phyloP scores from a whole-genome alignment of 2,329 filamentous ascomycete genomes.

The Rutstroemia sp. region DNA sequence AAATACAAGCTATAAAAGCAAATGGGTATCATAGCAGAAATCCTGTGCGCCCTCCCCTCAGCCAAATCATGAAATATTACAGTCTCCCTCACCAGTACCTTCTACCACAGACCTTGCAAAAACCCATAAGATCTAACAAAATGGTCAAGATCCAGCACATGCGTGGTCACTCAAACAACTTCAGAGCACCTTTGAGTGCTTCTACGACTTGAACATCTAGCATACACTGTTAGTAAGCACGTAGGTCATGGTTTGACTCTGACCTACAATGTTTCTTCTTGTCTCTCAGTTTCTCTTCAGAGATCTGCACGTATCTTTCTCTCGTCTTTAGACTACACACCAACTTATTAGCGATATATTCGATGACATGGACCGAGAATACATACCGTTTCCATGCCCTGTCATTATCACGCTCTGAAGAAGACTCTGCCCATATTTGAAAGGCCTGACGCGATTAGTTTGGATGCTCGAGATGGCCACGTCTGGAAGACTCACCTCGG shows the following conservation, averaged over 20 bases:
- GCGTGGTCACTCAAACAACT: conserved; percentile 12
- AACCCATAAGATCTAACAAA: background rate
- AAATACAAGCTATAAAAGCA: background rate
- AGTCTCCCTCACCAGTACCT: background rate
- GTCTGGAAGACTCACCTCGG: conserved; percentile 34
- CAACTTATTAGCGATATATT: background rate
- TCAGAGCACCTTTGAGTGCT: conserved; percentile 55
- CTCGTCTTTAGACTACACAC: conserved; percentile 64
- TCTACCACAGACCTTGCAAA: background rate
- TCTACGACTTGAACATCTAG: conserved; percentile 50
- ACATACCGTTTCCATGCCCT: conserved; percentile 67
- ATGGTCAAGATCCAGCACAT: background rate
- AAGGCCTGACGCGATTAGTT: conserved; percentile 56
- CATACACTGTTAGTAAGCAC: conserved; percentile 13
- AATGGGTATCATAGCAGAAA: conserved; percentile 3
- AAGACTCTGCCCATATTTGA: conserved; percentile 67
- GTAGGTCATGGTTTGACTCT: background rate
- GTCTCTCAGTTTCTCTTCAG: conserved; percentile 62
- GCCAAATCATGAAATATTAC: conserved; percentile 5
- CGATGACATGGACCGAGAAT: background rate
- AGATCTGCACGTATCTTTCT: conserved; percentile 65
- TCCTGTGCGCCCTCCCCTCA: background rate
- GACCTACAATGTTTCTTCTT: conserved; percentile 75
- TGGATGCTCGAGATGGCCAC: background rate
- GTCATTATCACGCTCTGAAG: conserved; percentile 64